A percentile compares a stretch with the other conserved stretches of the same genome.
Conservation (phyloP, 192 early-diverging fungal species). For the Coemansia sp. region DNA sequence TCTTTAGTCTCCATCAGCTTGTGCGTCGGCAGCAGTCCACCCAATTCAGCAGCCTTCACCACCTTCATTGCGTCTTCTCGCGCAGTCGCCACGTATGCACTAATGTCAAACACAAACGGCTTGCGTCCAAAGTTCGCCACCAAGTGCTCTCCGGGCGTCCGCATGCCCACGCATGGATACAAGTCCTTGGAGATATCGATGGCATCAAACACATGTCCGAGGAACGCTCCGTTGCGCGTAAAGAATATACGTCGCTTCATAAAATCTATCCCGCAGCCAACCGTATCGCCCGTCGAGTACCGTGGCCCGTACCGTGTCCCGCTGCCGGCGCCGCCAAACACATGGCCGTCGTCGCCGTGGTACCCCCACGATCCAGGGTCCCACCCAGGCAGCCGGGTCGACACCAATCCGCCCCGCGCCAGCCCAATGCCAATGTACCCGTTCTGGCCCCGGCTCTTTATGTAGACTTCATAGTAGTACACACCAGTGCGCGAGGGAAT, state of each 20-base stretch:
- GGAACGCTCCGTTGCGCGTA: constrained; percentile 86
- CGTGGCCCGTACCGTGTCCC: constrained; percentile 83
- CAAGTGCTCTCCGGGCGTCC: constrained; percentile 58
- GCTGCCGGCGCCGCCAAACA: constrained; percentile 71
- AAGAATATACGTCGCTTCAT: constrained; percentile 73
- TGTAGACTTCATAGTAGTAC: constrained; percentile 88
- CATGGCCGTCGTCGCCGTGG: constrained; percentile 93
- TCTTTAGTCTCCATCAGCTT: not conserved
- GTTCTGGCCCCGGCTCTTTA: constrained; percentile 83
- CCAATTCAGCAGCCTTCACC: constrained; percentile 11
- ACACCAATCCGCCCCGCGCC: constrained; percentile 52
- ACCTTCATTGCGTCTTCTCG: constrained; percentile 23
- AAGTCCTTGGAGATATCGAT: constrained; percentile 44
- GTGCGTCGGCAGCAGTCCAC: constrained; percentile 9
- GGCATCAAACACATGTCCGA: constrained; percentile 59
- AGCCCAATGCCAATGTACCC: constrained; percentile 96
- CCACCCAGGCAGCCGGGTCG: constrained; percentile 86
- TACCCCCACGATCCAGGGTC: constrained; percentile 91
- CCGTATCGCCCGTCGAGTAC: constrained; percentile 88
- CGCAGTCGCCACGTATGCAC: constrained; percentile 23
- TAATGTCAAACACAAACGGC: constrained; percentile 64
- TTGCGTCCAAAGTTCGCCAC: constrained; percentile 63
- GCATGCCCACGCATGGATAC: constrained; percentile 64
- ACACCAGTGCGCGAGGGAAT: constrained; percentile 85
- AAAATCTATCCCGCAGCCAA: constrained; percentile 94